Evolutionary conservation across 2,329 filamentous ascomycete species (phyloP).

Genomic region (Nannizzia gypsea): DNA sequence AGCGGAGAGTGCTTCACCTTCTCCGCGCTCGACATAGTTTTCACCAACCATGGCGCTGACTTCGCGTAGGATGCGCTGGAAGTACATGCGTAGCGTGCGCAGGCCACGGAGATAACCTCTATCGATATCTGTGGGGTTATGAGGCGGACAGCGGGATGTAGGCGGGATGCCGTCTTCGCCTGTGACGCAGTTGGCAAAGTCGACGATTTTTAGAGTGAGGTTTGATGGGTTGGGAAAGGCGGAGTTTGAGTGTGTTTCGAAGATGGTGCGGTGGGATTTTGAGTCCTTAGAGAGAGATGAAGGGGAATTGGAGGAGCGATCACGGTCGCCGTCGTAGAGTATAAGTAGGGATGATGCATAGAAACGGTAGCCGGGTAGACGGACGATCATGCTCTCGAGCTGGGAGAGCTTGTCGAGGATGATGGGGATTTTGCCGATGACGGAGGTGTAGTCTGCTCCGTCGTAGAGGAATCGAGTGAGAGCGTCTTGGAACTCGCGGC

Average conservation of each 20-base stretch:
- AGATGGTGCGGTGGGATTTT: slow-evolving; percentile 10
- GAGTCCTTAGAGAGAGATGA: slow-evolving; percentile 17
- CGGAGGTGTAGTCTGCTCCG: slow-evolving; percentile 66
- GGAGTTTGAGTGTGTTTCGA: slow-evolving; percentile 15
- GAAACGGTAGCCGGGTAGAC: slow-evolving; percentile 75
- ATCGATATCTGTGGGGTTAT: slow-evolving; percentile 68
- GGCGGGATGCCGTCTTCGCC: slow-evolving; percentile 57
- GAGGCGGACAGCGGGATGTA: slow-evolving; percentile 61
- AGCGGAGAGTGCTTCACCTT: slow-evolving; percentile 31
- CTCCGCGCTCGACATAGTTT: slow-evolving; percentile 34
- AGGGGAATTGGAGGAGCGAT: too few relatives aligned
- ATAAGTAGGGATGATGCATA: slow-evolving; percentile 92
- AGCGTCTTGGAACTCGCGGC: slow-evolving; percentile 76
- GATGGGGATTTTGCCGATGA: slow-evolving; percentile 74
- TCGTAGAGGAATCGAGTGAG: slow-evolving; percentile 85
- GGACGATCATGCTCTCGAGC: slow-evolving; percentile 70
- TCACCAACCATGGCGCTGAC: slow-evolving; percentile 36
- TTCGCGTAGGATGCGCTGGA: slow-evolving; percentile 75
- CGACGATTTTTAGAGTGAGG: slow-evolving; percentile 84
- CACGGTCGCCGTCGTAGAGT: slow-evolving; percentile 74
- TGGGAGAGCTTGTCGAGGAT: slow-evolving; percentile 73
- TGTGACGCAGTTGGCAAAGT: slow-evolving; percentile 96
- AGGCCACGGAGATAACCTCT: slow-evolving; percentile 80
- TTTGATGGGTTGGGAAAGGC: slow-evolving; percentile 24
- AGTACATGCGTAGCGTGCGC: slow-evolving; percentile 66